phyloP scores from a whole-genome alignment of 805 yeast genomes.

The Candida manassasensis region DNA sequence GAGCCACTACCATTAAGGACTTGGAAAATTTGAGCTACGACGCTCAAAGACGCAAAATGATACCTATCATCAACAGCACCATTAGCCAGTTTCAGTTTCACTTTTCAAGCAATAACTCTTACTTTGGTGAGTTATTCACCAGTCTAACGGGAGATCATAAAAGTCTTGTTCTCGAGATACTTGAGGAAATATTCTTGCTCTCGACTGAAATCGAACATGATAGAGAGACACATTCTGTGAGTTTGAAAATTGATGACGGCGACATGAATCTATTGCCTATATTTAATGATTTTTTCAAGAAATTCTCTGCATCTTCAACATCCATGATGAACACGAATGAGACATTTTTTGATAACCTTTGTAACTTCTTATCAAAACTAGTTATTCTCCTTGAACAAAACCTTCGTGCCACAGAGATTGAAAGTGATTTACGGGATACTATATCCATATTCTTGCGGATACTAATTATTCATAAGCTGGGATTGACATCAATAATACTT shows the following conservation, averaged over 20 bases:
- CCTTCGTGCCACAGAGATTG: conserved; percentile 1
- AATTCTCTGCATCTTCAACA: conserved; percentile 36
- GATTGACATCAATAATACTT: conserved; percentile 43
- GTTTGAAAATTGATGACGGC: conserved; percentile 5
- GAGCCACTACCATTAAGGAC: conserved; percentile 16
- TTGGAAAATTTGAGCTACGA: conserved; percentile 7
- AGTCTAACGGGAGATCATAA: conserved; percentile 27
- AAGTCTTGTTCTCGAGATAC: conserved; percentile 18
- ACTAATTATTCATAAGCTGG: conserved; percentile 52
- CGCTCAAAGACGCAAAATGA: conserved; percentile 12
- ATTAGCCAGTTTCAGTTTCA: conserved; percentile 21
- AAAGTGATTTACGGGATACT: conserved; percentile 18
- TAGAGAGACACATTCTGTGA: conserved; percentile 4
- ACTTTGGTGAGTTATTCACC: conserved; percentile 37
- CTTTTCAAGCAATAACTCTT: conserved; percentile 27
- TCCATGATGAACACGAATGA: conserved; percentile 17
- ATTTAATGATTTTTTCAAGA: conserved; percentile 42
- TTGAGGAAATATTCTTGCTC: conserved; percentile 25
- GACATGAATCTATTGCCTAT: conserved; percentile 27
- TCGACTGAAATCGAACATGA: conserved; percentile 10
- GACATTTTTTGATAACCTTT: conserved; percentile 19
- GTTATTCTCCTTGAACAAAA: conserved; percentile 12
- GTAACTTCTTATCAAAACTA: conserved; percentile 19
- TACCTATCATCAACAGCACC: conserved; percentile 11
- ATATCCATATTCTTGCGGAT: conserved; percentile 50